Evolutionary conservation across 176 grass and related monocot species (phyloP), one percentile per base, ranked within the genome.

Genomic region (Raddia distichophylla): DNA sequence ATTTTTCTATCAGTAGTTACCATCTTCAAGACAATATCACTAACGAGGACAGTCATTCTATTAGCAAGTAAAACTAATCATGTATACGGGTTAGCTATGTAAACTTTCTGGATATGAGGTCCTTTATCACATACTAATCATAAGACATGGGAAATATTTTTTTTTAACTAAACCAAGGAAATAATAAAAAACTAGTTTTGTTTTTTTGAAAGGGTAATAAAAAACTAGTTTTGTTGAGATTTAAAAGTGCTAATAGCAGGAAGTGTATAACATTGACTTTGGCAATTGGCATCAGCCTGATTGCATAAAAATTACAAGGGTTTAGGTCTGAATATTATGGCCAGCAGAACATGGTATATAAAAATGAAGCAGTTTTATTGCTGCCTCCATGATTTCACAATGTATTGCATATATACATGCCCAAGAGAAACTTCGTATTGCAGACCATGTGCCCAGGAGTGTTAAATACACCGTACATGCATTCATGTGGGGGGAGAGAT

Each of bases 121-220:
- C 42, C 6, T 86, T 72, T 15, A 82, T 71, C 43, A 61, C 27
- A 60, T 20, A 50, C 14, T 50, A 50, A 19, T 61, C 15, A 75
- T 34, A 19, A 67, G 10, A 32, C 22, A 6, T 40, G 12, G 27
- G 27, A 27, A 27, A 27, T 27, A 27, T 27, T 27, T 27, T 27
- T 27, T 27, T 27, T 27, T 27, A 27, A 27, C 27, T 27, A 27
- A 27, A 27, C 27, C 27, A 27, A 27, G 27, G 27, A 27, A 27
- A 27, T 27, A 27, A 27, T 27, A 27, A 27, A 27, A 27, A 27
- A 27, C 27, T 27, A 27, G 27, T 27, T 27, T 27, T 27, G 27
- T 27, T 27, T n/a, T n/a, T n/a, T n/a, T n/a, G n/a, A n/a, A n/a
- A n/a, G n/a, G n/a, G n/a, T 27, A 27, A 27, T 27, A 27, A 27